Base-by-base conservation (phyloP, 2,329 filamentous ascomycete species). In the Aspergillus quadricinctus region DNA sequence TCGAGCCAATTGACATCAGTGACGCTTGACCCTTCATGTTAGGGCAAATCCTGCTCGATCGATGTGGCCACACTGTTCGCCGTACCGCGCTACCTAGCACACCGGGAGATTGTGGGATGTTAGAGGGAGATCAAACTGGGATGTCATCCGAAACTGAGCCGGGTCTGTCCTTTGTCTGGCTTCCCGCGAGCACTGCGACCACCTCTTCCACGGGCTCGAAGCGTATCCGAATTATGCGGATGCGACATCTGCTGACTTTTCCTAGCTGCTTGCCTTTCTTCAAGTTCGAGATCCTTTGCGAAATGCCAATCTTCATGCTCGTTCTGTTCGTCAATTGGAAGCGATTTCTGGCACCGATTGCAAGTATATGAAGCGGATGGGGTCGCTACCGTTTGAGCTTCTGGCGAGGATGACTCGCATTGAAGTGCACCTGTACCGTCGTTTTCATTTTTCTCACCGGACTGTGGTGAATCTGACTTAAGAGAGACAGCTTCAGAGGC, bases 301-400 rank as follows among this genome's bases (percentile, higher is more conserved):
- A 96, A 88, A 75, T 99, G 94, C 88, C 92, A 97, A 72, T 99
- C 94, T 53, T 88, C 80, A 72, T 99, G 94, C 74, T 89, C 92
- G 62, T 86, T 82, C 64, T 82, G 81, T 55, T 87, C 83, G 27
- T 77, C 69, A 41, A 80, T 77, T 11, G 80, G 78, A 35, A 94
- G 77, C n/a, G 71, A 69, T 65, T 82, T 80, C 57, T 82, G 80
- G 72, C 92, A 96, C 60, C 84, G 84, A 50, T 78, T 69, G 72
- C 91, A 96, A 55, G 77, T 75, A 61, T 78, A 82, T 4, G 52
- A 48, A 19, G 49, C 52, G 2, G 41, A 19, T 29, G 25, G 6
- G 8, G 52, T 2, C 19, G 52, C 50, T 49, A 28, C 17, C 23
- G 45, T 2, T 7, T 52, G 40, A 4, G n/a, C 10, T 35, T 45